Evolutionary conservation across 768 basidiomycete species (phyloP), one percentile per base, ranked within the genome.

Genomic region (Mycena venus): DNA sequence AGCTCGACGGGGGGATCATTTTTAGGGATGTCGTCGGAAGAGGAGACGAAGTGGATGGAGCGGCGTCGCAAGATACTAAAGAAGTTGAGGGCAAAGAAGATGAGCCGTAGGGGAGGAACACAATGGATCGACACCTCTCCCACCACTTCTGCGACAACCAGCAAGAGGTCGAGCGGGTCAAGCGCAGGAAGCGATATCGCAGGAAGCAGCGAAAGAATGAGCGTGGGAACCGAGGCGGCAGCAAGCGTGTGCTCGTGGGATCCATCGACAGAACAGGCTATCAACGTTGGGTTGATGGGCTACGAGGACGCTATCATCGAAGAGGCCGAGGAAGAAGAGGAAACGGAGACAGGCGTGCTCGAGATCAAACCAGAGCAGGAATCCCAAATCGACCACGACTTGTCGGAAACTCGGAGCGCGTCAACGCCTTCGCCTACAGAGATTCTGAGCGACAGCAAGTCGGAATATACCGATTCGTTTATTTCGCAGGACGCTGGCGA

Each of bases 11-110:
- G 76, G 25, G 59, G 62, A 3, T 67, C 77, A 5, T 78, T 76
- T 38, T 36, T 74, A 3, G 75, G 72, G 7, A 74, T 78, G 56
- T 63, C 77, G 40, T 38, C 67, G 12, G 72, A 25, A 23, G 60
- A 76, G 17, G 77, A 76, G 64, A 15, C 56, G 25, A 67, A 70
- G 32, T 78, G 77, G 77, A 76, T 76, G 72, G 61, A 73, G 19
- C 66, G 72, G 32, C 75, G 75, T 5, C 72, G 75, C 5, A 73
- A 56, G 25, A 19, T 59, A 1, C 36, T 76, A 17, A 70, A 51
- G 42, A 76, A 71, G 40, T 14, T 76, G 59, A 68, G 51, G 51
- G 60, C 23, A n/a, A 76, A 68, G 68, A 76, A 76, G 12, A 61
- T 76, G 59, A 47, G 51, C 15, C 68, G 75, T 6, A 69, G 72